phyloP scores from a whole-genome alignment of 1,284 basidiomycete species.

The Ustilago xerochloae region DNA sequence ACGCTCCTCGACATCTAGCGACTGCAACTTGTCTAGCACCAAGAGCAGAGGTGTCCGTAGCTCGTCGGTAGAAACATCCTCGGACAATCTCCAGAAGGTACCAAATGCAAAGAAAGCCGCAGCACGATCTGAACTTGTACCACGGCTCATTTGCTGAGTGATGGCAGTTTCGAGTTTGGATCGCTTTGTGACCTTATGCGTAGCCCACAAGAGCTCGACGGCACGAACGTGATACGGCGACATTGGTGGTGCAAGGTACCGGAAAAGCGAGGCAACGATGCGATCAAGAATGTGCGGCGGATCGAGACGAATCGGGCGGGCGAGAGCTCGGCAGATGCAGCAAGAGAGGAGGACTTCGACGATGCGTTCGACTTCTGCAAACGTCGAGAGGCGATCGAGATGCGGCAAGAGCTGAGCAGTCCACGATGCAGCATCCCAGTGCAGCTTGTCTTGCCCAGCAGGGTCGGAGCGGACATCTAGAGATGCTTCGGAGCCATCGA shows the following conservation, averaged over 20 bases:
- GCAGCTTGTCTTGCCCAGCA: constrained; percentile 8
- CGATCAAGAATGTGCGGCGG: constrained; percentile 24
- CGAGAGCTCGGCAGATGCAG: constrained; percentile 47
- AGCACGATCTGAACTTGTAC: constrained; percentile 1
- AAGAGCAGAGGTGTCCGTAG: constrained; percentile 79
- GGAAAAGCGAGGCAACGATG: constrained; percentile 74
- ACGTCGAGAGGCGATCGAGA: constrained; percentile 29
- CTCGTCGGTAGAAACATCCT: constrained; percentile 70
- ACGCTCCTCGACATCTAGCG: constrained; percentile 34
- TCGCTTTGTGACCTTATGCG: constrained; percentile 31
- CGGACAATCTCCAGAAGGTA: constrained; percentile 87
- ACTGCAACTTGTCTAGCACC: constrained; percentile 79
- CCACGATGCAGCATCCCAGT: constrained; percentile 38
- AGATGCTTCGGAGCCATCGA: constrained; percentile 32
- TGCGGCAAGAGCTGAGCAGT: constrained; percentile 16
- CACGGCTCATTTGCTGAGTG: constrained; percentile 28
- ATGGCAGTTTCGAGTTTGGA: constrained; percentile 44
- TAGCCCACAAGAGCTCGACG: constrained; percentile 84
- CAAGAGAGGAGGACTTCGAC: constrained; percentile 51
- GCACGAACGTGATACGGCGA: constrained; percentile 83
- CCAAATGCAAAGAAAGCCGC: constrained; percentile 88
- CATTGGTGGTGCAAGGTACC: constrained; percentile 77
- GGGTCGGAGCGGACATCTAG: constrained; percentile 22
- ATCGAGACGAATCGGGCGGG: constrained; percentile 28
- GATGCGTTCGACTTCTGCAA: constrained; percentile 49